Conservation (phyloP, 164 flowering plant genomes). For the Nelumbo lutea region DNA sequence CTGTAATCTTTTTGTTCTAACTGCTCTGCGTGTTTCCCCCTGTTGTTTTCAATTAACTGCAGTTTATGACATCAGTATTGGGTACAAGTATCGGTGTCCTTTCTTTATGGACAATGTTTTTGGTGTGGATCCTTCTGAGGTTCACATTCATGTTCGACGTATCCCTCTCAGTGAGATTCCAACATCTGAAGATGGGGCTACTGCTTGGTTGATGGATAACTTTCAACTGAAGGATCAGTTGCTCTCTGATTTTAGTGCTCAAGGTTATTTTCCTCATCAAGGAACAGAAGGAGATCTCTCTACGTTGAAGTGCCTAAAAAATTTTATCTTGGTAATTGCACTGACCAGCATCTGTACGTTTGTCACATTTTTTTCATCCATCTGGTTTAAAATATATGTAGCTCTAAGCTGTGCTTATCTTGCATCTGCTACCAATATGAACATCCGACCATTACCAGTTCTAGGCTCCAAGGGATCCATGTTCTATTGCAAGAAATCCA, state of each 20-base stretch:
- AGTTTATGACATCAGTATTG: constrained; percentile 91
- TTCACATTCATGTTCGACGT: constrained; percentile 72
- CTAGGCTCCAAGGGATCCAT: constrained; percentile 10
- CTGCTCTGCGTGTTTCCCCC: constrained; percentile 34
- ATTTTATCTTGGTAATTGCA: constrained; percentile 34
- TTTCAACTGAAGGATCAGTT: constrained; percentile 58
- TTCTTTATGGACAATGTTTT: constrained; percentile 76
- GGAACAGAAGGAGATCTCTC: constrained; percentile 60
- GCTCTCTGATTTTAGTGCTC: constrained; percentile 51
- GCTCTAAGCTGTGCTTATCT: constrained; percentile 54
- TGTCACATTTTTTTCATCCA: constrained; percentile 50
- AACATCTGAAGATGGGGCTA: constrained; percentile 40
- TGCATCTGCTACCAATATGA: constrained; percentile 47
- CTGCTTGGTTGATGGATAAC: constrained; percentile 57
- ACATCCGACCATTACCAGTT: constrained; percentile 51
- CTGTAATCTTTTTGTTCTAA: background rate
- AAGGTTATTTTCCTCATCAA: constrained; percentile 61
- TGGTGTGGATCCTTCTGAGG: constrained; percentile 84
- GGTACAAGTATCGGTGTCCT: constrained; percentile 71
- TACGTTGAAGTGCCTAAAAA: constrained; percentile 43
- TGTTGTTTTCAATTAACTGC: constrained; percentile 27
- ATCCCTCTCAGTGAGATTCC: constrained; percentile 52
- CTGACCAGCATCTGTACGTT: constrained; percentile 37
- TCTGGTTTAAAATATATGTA: constrained; percentile 70
- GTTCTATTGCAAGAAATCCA: constrained; percentile 12